Evolutionary conservation across 2,329 filamentous ascomycete species (phyloP).

Genomic region (Fragosphaeria purpurea): DNA sequence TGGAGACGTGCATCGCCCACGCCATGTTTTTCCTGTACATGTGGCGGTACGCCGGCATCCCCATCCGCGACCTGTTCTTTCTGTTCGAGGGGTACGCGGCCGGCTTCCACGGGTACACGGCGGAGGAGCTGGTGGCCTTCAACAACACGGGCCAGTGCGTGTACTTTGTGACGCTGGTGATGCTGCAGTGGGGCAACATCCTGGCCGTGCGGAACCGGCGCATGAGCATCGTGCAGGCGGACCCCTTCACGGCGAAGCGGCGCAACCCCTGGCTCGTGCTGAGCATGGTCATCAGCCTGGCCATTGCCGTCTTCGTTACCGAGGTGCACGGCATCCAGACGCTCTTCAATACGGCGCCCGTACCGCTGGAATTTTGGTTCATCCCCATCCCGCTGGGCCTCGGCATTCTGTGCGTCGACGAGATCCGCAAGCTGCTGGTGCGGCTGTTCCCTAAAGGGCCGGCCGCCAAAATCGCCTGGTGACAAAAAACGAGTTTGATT

Average conservation of each 20-base stretch:
- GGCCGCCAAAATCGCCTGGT: conserved; percentile 55
- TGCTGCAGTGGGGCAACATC: conserved; percentile 59
- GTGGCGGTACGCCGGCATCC: conserved; percentile 50
- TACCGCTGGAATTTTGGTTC: conserved; percentile 67
- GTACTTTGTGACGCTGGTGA: conserved; percentile 63
- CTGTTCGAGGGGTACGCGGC: conserved; percentile 46
- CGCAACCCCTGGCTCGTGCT: conserved; percentile 61
- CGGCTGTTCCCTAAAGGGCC: conserved; percentile 47
- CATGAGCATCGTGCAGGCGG: conserved; percentile 59
- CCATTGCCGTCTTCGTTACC: conserved; percentile 59
- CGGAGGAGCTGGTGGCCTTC: conserved; percentile 45
- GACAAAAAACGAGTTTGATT: neutral
- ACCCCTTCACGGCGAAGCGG: conserved; percentile 51
- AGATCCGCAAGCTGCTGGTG: conserved; percentile 52
- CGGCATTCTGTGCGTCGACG: conserved; percentile 53
- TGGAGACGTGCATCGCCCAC: conserved; percentile 49
- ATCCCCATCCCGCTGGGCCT: conserved; percentile 62
- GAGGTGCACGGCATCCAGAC: conserved; percentile 57
- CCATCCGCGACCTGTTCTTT: conserved; percentile 49
- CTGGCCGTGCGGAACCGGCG: conserved; percentile 56
- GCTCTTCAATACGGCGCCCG: conserved; percentile 47
- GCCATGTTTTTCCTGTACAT: conserved; percentile 59
- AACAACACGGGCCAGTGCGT: conserved; percentile 69
- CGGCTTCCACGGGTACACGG: conserved; percentile 41
- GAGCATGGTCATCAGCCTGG: conserved; percentile 57